Conservation (phyloP, 192 early-diverging fungal species). For the Chytriomyces sp. region DNA sequence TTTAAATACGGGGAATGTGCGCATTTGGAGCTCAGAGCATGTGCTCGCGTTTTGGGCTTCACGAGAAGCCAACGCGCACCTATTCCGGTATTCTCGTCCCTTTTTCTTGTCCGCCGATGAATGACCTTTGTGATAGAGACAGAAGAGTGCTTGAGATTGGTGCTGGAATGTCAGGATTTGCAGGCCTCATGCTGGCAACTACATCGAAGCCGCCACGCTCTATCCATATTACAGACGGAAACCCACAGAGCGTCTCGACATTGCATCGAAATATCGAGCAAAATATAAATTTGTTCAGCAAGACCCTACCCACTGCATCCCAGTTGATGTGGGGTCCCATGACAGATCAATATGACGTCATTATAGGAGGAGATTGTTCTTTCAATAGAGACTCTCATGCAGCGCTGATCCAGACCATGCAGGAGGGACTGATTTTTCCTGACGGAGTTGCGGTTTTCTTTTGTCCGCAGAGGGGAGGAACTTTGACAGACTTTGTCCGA, state of each 20-base stretch:
- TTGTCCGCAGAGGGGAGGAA: not conserved
- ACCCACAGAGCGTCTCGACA: constrained; percentile 2
- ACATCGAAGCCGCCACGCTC: not conserved
- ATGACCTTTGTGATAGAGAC: not conserved
- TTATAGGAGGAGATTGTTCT: constrained; percentile 15
- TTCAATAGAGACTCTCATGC: not conserved
- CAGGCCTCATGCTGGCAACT: not conserved
- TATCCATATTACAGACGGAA: constrained; percentile 13
- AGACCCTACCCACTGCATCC: not conserved
- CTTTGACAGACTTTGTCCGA: not conserved
- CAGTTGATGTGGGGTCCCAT: constrained; percentile 11
- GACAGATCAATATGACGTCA: not conserved
- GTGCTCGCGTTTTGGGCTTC: constrained; percentile 3
- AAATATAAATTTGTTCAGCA: not conserved
- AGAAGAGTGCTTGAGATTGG: constrained; percentile 15
- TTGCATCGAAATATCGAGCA: not conserved
- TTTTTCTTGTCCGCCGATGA: not conserved
- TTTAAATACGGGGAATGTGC: constrained; percentile 26
- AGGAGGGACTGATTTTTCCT: not conserved
- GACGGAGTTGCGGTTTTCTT: constrained; percentile 14
- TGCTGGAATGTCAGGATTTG: constrained; percentile 20
- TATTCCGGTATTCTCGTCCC: not conserved
- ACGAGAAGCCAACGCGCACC: not conserved
- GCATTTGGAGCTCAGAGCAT: constrained; percentile 15
- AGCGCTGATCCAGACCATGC: not conserved